These are phyloP conservation scores for Fusarium denticulatum DNA, from an alignment of 2,329 filamentous ascomycete genomes.

Conservation along the genomic window DNA sequence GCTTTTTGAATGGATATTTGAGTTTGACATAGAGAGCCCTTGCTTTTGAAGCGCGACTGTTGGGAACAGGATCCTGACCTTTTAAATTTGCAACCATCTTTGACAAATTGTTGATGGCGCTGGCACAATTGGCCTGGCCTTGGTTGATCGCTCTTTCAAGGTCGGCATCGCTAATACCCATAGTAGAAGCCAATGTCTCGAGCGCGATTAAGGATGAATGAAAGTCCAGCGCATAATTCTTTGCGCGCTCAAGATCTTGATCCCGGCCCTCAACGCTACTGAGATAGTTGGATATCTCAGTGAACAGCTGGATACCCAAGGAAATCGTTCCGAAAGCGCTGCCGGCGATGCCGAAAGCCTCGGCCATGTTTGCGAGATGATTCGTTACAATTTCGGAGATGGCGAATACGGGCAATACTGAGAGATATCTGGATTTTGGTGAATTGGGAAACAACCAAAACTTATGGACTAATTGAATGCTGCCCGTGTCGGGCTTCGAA, in stretches of 20 bases:
- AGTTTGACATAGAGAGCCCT: accelerated
- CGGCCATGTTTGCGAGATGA: not conserved
- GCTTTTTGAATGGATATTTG: not conserved
- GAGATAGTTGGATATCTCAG: not conserved
- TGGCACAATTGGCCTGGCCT: not conserved
- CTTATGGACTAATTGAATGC: accelerated
- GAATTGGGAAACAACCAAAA: accelerated
- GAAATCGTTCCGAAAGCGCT: not conserved
- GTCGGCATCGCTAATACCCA: accelerated
- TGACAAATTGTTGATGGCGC: not conserved
- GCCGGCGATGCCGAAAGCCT: not conserved
- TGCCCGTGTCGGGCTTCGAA: accelerated
- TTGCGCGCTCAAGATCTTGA: not conserved
- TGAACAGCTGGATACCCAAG: not conserved
- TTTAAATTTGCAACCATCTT: accelerated
- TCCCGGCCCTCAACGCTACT: not conserved
- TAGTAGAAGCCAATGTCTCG: accelerated
- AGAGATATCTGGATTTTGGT: accelerated
- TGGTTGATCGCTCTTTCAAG: not conserved
- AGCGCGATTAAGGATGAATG: not conserved
- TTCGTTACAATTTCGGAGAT: accelerated
- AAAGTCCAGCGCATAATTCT: not conserved
- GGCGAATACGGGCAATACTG: accelerated
- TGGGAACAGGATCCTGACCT: not conserved
- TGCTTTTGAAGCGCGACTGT: not conserved